Evolutionary conservation across 805 yeast species (phyloP), one percentile per base, ranked within the genome.

Genomic region (Wickerhamomyces pijperi): DNA sequence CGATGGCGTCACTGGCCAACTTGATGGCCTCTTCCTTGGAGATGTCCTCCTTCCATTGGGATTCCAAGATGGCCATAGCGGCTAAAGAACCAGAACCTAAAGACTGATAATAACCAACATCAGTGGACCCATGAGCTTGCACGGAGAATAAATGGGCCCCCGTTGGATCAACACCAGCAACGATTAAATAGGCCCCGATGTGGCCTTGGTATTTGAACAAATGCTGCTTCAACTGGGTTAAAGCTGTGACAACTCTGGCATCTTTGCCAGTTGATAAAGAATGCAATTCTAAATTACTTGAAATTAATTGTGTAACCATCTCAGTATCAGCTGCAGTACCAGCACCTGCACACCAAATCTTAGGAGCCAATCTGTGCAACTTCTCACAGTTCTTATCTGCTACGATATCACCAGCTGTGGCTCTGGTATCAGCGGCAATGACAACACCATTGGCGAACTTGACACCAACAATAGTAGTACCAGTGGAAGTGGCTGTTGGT

Each of bases 311-410:
- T 5, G 98, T 92, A 32, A 92, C 97, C 78, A 87, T 86, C 60
- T 92, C 97, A 12, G 97, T 92, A 59, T 92, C 98, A 7, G 98
- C 97, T 23, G 98, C 98, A n/a, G 98, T 92, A 61, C 98, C 98
- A 3, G 98, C 98, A 54, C 98, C 98, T 38, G 98, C 98, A 77
- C 98, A 90, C 97, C 97, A 90, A 58, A 88, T 87, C 55, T 72
- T 74, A 9, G 97, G 95, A 6, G 95, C 74, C 47, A 88, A 70
- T 50, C 94, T 67, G 64, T 90, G 97, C 47, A 92, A 70, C 63
- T 90, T 90, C 56, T 87, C 96, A 70, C 97, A 88, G 67, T 92
- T 92, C 68, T 92, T 92, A 65, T 92, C 97, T 7, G 98, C 98
- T 28, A 92, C 97, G 50, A 92, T 87, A 42, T 80, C 81, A 13